phyloP scores from a whole-genome alignment of 2,329 filamentous ascomycete genomes.

The Immersiporthe knoxdaviesiana region DNA sequence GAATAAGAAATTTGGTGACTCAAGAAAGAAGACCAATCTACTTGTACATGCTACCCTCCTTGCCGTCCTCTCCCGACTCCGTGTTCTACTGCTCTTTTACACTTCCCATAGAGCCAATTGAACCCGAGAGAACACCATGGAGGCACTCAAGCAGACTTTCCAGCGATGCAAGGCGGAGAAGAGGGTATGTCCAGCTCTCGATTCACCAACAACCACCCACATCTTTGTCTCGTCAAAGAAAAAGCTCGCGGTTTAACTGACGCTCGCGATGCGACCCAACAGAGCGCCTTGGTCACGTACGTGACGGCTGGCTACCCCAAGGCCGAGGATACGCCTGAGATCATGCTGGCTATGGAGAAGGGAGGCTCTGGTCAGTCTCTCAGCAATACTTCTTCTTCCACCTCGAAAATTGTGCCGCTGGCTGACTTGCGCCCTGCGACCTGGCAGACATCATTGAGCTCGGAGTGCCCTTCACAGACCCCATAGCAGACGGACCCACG shows the following conservation, averaged over 20 bases:
- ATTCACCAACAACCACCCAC: not conserved
- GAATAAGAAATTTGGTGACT: conserved; percentile 29
- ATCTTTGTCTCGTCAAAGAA: not conserved
- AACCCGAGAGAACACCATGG: conserved; percentile 47
- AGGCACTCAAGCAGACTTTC: conserved; percentile 62
- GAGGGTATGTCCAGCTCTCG: conserved; percentile 48
- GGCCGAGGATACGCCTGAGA: conserved; percentile 77
- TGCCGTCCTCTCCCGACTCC: conserved; percentile 1
- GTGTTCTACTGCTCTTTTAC: conserved; percentile 6
- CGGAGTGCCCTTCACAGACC: conserved; percentile 95
- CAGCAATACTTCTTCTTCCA: not conserved
- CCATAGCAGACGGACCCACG: conserved; percentile 95
- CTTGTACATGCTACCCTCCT: not conserved
- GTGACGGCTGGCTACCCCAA: conserved; percentile 93
- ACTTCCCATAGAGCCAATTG: conserved; percentile 23
- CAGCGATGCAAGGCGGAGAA: conserved; percentile 62
- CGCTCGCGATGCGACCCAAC: conserved; percentile 30
- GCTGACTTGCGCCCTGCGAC: conserved; percentile 22
- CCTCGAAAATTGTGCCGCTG: not conserved
- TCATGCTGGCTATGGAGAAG: conserved; percentile 87
- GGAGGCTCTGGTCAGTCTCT: conserved; percentile 77
- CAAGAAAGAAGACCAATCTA: conserved; percentile 19
- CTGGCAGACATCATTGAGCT: conserved; percentile 86
- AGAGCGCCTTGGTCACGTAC: conserved; percentile 91
- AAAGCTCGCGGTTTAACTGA: conserved; percentile 14